Evolutionary conservation across 352 stramenopile species (phyloP), one percentile per base, ranked within the genome.

Genomic region (Globisporangium paroecandrum): DNA sequence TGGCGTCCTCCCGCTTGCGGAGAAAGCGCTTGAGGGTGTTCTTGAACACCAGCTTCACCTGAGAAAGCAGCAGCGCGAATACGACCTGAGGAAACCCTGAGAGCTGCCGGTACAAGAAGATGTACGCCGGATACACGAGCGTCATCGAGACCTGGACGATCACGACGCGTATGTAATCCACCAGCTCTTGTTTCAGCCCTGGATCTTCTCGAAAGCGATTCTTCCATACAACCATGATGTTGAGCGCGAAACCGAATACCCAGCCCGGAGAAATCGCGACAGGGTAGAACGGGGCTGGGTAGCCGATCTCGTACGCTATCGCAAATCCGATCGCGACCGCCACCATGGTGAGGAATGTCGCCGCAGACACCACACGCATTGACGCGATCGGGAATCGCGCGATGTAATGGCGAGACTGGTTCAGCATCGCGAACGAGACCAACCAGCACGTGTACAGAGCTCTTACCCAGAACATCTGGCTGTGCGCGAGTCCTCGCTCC

Each of bases 51-150:
- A 78, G 51, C 38, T 82, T 82, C 8, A 82, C 73, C 10, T 68
- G 20, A 0, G 70, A 64, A 3, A 82, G 69, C 8, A 82, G 47
- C 8, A 78, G 41, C n/a, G 71, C 56, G 25, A 74, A 79, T 5
- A 46, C 36, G 1, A 62, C 58, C 25, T 82, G 74, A 0, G 22
- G 29, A 4, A 54, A 13, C 0, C 49, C 53, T 0, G 65, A 60
- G 1, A 77, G 32, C 2, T 51, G 73, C 22, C 63, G 66, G 34
- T 76, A 82, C 1, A 70, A 32, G 58, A 73, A 74, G 58, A 72
- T 74, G 64, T 71, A 81, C 6, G 68, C 64, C 12, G 67, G 66
- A 36, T 82, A 82, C 25, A 82, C 69, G 8, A 75, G 55, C 47
- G 56, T 63, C 58, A 73, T 10, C 12, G n/a, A 46, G 7, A 36